Percentiles rank a stretch among this genome's conserved stretches.
Conservation (phyloP, 2,329 filamentous ascomycete species). For the Dryadomyces quercivorus region DNA sequence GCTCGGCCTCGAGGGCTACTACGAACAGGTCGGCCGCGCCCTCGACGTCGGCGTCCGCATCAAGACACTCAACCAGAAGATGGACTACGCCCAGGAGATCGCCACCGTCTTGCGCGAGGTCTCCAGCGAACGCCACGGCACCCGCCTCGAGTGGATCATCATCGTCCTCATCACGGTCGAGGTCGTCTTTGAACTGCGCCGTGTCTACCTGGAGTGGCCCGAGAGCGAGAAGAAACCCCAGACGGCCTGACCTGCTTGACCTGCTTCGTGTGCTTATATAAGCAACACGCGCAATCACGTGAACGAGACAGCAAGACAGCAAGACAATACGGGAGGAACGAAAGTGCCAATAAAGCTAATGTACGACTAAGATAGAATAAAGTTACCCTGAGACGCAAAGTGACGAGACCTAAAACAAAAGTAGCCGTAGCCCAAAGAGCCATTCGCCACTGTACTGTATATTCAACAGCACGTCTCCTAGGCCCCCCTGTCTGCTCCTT, state of each 20-base stretch:
- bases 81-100: constrained; percentile 96
- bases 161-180: constrained; percentile 89
- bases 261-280: neutral
- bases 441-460: no score
- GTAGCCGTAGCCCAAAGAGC: no score
- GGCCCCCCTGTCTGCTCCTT: no score
- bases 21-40: constrained; percentile 81
- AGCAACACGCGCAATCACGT: neutral
- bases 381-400: neutral
- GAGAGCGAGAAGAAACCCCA: neutral
- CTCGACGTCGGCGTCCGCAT: constrained; percentile 88
- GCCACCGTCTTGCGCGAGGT: constrained; percentile 79
- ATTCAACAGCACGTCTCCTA: no score
- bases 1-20: constrained; percentile 84
- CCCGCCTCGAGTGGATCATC: constrained; percentile 88
- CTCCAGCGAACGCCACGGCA: constrained; percentile 79
- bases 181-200: constrained; percentile 72
- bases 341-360: no score
- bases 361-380: no score
- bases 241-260: neutral
- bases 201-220: constrained; percentile 37
- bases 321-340: no score
- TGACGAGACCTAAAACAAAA: neutral
- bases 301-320: no score
- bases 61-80: constrained; percentile 85